Base-by-base conservation (phyloP, 2,329 filamentous ascomycete genomes). In the Aspergillus sp. region DNA sequence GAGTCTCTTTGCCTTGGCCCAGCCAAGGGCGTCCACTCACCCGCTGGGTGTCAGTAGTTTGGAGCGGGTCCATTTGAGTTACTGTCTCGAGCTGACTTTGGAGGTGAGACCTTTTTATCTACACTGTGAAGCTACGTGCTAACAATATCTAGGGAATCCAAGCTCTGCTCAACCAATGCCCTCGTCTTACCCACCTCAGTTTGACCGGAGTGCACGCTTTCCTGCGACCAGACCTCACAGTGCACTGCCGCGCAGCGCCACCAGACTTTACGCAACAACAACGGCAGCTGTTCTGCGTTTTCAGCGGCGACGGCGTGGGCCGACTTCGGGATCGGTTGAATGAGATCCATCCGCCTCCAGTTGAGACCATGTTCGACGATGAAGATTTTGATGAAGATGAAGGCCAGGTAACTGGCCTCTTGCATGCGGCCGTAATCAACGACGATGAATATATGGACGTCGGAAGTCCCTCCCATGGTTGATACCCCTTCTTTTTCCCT, bases 281-380 rank as follows among this genome's bases (percentile, higher is more conserved):
- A 67, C 83, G 93, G 53, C 85, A 91, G 45, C 89, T 97, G 6
- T 98, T 98, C 65, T 98, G 93, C 63, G 93, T 98, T 46, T 98
- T 98, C 68, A 96, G 90, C 1, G 91, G 93, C 5, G 79, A 81
- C 22, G 90, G 90, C 47, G 91, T 98, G 2, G 74, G 75, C 38
- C 80, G 81, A 37, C 80, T 98, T 22, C 85, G 91, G 38, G 79
- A 84, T 23, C 87, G 90, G 62, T 77, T 98, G 35, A 94, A 90
- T 44, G 57, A 53, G 55, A 68, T 70, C 9, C 64, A 69, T 35
- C 51, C 56, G 23, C 49, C 58, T 25, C 63, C 57, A 33, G 64
- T 65, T 33, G 57, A 61, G 50, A 71, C 69, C 30, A 72, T 72
- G 66, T 72, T 69, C 53, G 68, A 72, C 51, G 68, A 73, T 32